Evolutionary conservation across 345 rosid species (phyloP), one percentile per base, ranked within the genome.

Genomic region (Cardamine resedifolia): DNA sequence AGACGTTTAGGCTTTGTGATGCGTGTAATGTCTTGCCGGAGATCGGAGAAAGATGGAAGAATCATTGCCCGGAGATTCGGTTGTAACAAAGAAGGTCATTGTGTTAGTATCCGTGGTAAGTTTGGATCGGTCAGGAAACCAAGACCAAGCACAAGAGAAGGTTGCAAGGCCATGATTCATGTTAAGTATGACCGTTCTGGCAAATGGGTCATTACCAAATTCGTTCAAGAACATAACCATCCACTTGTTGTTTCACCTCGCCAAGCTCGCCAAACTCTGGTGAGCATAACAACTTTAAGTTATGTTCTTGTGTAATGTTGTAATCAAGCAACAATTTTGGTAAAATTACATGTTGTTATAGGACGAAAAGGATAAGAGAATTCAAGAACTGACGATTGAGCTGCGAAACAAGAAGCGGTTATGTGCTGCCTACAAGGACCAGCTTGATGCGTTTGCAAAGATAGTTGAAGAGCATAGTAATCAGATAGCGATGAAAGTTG

Each of bases 21-120:
- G 96, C 98, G 96, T 14, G 96, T 90, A 63, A 90, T 90, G 96
- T 88, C 96, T 72, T 92, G 98, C 58, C 90, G 96, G 5, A 91
- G 93, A 34, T 92, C 98, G 2, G 98, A 90, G 79, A 88, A 89
- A 77, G 96, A 92, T 65, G 96, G 96, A 50, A 85, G 86, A 84
- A 86, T 90, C 62, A 84, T 92, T 58, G 97, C 97, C 1, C 88
- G 97, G 51, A 84, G 98, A 74, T 84, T 92, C 55, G 97, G 98
- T 18, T 92, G 98, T 77, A 92, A 90, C 75, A 92, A 92, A 81
- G 98, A 92, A 80, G 98, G 98, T 41, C 76, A 88, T 62, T 87
- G 92, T 80, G 85, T 89, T 78, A 92, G 91, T 59, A 84, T 85
- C 18, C 81, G 95, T 53, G 91, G 95, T 58, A 90, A 86, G 80